Conservation (phyloP, 2,329 filamentous ascomycete genomes). For the Aspergillus pseudoviridinutans region DNA sequence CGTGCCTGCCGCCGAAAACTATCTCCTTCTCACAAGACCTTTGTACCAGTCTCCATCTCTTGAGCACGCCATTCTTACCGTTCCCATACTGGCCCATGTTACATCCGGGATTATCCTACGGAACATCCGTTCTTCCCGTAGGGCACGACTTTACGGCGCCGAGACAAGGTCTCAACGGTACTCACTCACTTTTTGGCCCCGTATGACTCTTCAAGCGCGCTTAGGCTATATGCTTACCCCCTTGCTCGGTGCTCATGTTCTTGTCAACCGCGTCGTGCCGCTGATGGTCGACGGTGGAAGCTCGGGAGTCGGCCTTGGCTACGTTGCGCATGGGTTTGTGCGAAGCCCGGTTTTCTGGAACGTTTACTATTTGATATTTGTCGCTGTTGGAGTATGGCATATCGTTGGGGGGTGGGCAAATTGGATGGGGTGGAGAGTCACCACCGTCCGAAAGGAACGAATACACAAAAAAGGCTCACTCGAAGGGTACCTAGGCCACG, state of each 20-base stretch:
- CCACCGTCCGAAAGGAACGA: constrained; percentile 27
- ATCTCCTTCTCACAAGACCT: constrained; percentile 84
- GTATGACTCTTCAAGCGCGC: constrained; percentile 63
- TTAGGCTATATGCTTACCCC: constrained; percentile 68
- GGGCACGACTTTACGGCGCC: constrained; percentile 70
- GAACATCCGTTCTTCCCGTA: constrained; percentile 67
- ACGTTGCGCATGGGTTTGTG: constrained; percentile 80
- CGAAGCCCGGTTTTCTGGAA: constrained; percentile 64
- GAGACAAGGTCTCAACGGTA: constrained; percentile 52
- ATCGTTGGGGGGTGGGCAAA: constrained; percentile 81
- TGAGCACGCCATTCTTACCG: constrained; percentile 73
- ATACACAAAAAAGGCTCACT: constrained; percentile 25
- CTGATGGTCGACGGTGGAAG: constrained; percentile 75
- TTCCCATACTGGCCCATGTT: constrained; percentile 73
- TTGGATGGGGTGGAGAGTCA: constrained; percentile 62
- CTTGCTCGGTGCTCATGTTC: constrained; percentile 66
- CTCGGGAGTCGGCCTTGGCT: constrained; percentile 79
- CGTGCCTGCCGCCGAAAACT: constrained; percentile 71
- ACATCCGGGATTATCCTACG: constrained; percentile 73
- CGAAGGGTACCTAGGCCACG: constrained; percentile 30
- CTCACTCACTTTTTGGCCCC: constrained; percentile 59
- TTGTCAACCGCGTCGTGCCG: constrained; percentile 73
- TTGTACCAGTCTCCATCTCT: constrained; percentile 81
- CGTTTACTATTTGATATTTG: constrained; percentile 63
- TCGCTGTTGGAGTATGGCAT: constrained; percentile 68